Evolutionary conservation across 257 asterid species (phyloP), one percentile per base, ranked within the genome.

Genomic region (Ilex aquifolium): DNA sequence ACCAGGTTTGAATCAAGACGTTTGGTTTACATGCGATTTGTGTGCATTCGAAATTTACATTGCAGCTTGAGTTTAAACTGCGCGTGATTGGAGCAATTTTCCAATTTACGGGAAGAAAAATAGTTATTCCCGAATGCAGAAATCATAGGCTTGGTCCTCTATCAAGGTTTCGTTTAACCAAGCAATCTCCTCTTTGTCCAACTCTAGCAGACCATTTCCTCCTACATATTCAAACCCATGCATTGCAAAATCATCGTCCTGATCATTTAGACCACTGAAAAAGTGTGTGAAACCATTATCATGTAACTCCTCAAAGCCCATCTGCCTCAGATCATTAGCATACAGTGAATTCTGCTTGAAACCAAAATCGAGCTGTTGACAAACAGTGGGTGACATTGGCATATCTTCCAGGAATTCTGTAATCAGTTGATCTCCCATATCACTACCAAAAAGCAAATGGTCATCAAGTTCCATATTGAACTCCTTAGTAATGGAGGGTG

Each of bases 251-350:
- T 8, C n/a, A 31, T 3, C 9, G 11, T 42, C 58, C 32, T 50
- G 27, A 21, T 21, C 50, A 4, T 57, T 27, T 15, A 57, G 44
- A 53, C 54, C 4, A 21, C 50, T 21, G 17, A 31, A 58, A 27
- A 44, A 5, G n/a, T 48, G 59, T 53, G 61, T 2, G 16, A 36
- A 11, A 53, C 36, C 59, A 29, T 50, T 21, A 21, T 39, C 59
- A 62, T 57, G 27, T 21, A 21, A 44, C 32, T 76, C 70, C n/a
- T 63, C 54, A 21, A 72, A 65, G 53, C 76, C 78, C 57, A 72
- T 52, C 56, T 7, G 54, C 44, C 56, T 52, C 70, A 77, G 40
- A 56, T 62, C 64, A 69, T 77, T 66, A 12, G 59, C 74, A 36
- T 2, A 2, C 39, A 5, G 50, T 46, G 64, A 39, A 32, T 56